phyloP scores from a whole-genome alignment of 2,329 filamentous ascomycete species.

The Didymellaceae sp. region DNA sequence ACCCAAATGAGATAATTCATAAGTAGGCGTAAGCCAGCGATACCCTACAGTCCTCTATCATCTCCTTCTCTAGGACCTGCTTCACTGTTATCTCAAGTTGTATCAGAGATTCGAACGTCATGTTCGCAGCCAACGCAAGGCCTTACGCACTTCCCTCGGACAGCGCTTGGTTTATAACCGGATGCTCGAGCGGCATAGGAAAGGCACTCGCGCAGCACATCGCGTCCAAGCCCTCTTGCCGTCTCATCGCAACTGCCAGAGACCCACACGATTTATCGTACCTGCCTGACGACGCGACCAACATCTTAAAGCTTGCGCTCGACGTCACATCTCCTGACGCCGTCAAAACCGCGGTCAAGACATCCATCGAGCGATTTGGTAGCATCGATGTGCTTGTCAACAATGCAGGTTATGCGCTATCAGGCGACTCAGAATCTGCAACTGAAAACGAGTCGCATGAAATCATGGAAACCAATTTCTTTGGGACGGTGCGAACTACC shows the following conservation, averaged over 20 bases:
- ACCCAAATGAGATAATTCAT: too few relatives aligned
- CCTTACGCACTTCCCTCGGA: slow-evolving; percentile 7
- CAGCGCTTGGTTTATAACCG: slow-evolving; percentile 37
- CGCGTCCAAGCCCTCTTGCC: slow-evolving; percentile 48
- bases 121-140: slow-evolving; percentile 14
- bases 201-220: slow-evolving; percentile 49
- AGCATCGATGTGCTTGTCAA: slow-evolving; percentile 59
- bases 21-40: too few relatives aligned
- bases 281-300: slow-evolving; percentile 46
- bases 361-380: slow-evolving; percentile 73
- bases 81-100: background rate
- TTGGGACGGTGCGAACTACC: slow-evolving; percentile 51
- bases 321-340: slow-evolving; percentile 55
- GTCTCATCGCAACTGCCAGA: slow-evolving; percentile 59
- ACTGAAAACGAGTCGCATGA: slow-evolving; percentile 42
- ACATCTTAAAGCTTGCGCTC: slow-evolving; percentile 55
- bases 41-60: too few relatives aligned
- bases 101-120: background rate
- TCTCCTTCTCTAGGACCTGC: too few relatives aligned
- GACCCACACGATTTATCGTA: slow-evolving; percentile 51
- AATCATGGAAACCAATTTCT: slow-evolving; percentile 55
- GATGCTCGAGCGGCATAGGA: slow-evolving; percentile 59
- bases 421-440: slow-evolving; percentile 43
- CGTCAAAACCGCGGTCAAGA: slow-evolving; percentile 47
- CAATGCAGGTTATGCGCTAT: slow-evolving; percentile 55